Percentiles rank a stretch among this genome's conserved stretches.
phyloP scores from a whole-genome alignment of 441 rosid genomes.

The Mallotus japonicus region DNA sequence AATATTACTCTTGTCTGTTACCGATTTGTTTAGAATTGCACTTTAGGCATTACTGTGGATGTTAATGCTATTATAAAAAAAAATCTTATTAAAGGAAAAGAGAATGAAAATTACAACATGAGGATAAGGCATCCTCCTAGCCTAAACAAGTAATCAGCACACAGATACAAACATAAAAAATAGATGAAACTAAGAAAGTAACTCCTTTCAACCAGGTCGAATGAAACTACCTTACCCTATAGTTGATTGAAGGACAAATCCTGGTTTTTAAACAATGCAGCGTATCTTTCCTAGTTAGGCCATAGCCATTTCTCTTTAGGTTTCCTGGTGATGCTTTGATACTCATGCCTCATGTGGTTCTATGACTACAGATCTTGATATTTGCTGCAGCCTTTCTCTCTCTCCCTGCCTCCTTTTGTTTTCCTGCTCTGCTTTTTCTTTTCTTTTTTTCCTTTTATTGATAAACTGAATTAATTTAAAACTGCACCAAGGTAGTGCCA shows the following conservation, averaged over 20 bases:
- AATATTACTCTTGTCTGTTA: background rate
- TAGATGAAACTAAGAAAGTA: background rate
- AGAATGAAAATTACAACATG: background rate
- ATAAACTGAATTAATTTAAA: background rate
- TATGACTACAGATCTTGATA: background rate
- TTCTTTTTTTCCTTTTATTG: background rate
- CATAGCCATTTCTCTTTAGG: background rate
- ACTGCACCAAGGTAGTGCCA: background rate
- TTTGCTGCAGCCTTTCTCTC: background rate
- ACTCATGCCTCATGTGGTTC: background rate
- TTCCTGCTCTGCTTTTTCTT: background rate
- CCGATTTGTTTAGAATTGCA: background rate
- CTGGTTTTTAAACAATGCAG: background rate
- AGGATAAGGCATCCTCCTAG: background rate
- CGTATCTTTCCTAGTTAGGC: background rate
- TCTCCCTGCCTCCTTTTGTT: background rate
- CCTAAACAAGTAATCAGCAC: background rate
- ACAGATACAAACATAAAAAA: background rate
- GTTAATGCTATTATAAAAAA: background rate
- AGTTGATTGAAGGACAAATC: background rate
- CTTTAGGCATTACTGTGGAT: background rate
- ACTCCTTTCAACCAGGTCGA: background rate
- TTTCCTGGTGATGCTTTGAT: background rate
- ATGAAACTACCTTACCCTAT: too few species aligned
- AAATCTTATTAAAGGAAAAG: background rate